Evolutionary conservation across 73 alveolate species (phyloP).

Genomic region (Paramecium tetraurelia): DNA sequence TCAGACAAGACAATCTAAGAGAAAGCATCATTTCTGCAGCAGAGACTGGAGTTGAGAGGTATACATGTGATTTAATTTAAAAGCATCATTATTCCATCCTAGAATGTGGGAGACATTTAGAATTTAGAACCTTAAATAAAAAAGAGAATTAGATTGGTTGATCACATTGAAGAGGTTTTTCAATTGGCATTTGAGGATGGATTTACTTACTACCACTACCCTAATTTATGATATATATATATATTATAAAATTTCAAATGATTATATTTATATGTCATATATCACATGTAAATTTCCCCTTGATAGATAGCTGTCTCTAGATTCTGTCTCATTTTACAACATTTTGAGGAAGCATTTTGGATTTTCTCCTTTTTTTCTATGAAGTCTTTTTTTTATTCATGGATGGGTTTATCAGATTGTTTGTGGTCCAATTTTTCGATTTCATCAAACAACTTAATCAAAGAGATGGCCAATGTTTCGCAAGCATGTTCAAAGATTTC

Average conservation of each 20-base stretch:
- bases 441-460: not conserved
- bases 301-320: not conserved
- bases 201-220: constrained; percentile 2
- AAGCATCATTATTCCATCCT: constrained; percentile 40
- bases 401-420: not conserved
- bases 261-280: not conserved
- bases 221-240: constrained; percentile 1
- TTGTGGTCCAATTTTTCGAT: not conserved
- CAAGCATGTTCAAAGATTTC: not conserved
- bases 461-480: not conserved
- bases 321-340: not conserved
- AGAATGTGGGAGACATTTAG: not conserved
- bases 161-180: constrained; percentile 44
- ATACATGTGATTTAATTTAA: not conserved
- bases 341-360: not conserved
- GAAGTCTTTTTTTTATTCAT: not conserved
- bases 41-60: constrained; percentile 71
- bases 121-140: constrained; percentile 11
- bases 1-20: constrained; percentile 84
- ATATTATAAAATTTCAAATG: not conserved
- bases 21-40: constrained; percentile 86
- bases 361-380: not conserved
- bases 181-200: constrained; percentile 50
- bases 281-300: not conserved
- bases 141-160: not conserved